Conservation (phyloP, 163 green algal genomes). For the Trebouxiophyceae sp. region DNA sequence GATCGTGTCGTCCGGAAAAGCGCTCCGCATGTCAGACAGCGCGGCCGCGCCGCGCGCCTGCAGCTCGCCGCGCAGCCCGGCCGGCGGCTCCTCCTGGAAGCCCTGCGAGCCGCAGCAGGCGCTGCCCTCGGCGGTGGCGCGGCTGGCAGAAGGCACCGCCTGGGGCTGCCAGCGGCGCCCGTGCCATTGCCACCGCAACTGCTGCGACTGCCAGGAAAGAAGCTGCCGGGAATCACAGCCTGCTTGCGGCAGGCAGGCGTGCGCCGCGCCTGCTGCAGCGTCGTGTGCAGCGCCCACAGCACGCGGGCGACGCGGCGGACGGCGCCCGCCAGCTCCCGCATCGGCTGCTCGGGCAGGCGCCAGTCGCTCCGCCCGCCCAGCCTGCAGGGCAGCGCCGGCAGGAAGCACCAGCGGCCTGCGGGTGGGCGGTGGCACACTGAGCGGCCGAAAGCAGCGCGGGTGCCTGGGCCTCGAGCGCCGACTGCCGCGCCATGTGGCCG, state of each 20-base stretch:
- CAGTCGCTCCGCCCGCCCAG: neutral
- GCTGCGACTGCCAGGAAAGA: too few relatives aligned
- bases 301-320: conserved; percentile 20
- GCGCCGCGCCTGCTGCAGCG: conserved; percentile 17
- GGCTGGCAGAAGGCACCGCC: too few relatives aligned
- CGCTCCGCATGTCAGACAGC: conserved; percentile 11
- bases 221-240: too few relatives aligned
- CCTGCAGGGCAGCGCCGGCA: conserved; percentile 13
- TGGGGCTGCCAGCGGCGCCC: too few relatives aligned
- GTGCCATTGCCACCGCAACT: too few relatives aligned
- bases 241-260: too few relatives aligned
- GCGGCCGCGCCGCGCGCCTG: neutral
- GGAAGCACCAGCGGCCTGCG: conserved; percentile 24
- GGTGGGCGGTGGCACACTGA: too few relatives aligned
- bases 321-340: conserved; percentile 15
- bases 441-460: too few relatives aligned
- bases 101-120: conserved; percentile 5
- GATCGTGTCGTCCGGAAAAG: neutral
- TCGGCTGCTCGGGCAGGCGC: conserved; percentile 1
- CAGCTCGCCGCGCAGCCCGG: conserved; percentile 9
- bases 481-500: too few relatives aligned
- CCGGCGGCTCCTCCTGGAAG: conserved; percentile 10
- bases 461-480: too few relatives aligned
- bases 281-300: conserved; percentile 20
- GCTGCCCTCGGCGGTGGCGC: too few relatives aligned